Percentiles rank a stretch among this genome's conserved stretches.
Evolutionary conservation across 441 rosid genomes (phyloP).

Genomic region (Populus hybrid): DNA sequence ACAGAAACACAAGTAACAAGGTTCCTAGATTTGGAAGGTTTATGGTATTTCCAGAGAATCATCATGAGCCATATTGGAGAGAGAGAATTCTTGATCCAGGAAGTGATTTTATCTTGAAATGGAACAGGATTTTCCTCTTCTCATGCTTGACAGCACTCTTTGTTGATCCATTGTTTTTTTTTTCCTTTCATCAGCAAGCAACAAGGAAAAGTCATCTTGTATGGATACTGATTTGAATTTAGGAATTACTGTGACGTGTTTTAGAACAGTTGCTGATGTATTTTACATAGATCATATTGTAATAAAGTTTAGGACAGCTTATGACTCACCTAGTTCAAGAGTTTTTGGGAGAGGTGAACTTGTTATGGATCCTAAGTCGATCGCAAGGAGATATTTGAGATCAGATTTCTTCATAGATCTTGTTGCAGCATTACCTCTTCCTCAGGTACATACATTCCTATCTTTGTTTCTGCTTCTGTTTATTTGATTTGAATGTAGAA

Average conservation of each 20-base stretch:
- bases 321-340: conserved; percentile 70
- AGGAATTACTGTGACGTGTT: conserved; percentile 69
- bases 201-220: conserved; percentile 45
- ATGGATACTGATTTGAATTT: conserved; percentile 61
- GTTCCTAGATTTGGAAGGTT: conserved; percentile 43
- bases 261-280: conserved; percentile 67
- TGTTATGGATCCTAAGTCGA: conserved; percentile 64
- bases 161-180: conserved; percentile 75
- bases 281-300: conserved; percentile 61
- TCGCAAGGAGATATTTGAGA: conserved; percentile 61
- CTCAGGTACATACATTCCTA: too few relatives aligned
- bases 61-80: conserved; percentile 40
- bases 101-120: conserved; percentile 55
- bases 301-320: conserved; percentile 81
- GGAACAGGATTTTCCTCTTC: conserved; percentile 83
- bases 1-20: conserved; percentile 22
- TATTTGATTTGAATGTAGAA: too few relatives aligned
- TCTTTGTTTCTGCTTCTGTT: too few relatives aligned
- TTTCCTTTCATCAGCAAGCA: conserved; percentile 55
- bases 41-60: conserved; percentile 53
- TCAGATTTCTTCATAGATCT: conserved; percentile 71
- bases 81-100: conserved; percentile 72
- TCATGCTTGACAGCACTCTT: conserved; percentile 75
- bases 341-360: conserved; percentile 90
- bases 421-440: too few relatives aligned